These are phyloP conservation scores for Lachancea waltii DNA, from an alignment of 805 yeast species.

Conservation along the genomic window DNA sequence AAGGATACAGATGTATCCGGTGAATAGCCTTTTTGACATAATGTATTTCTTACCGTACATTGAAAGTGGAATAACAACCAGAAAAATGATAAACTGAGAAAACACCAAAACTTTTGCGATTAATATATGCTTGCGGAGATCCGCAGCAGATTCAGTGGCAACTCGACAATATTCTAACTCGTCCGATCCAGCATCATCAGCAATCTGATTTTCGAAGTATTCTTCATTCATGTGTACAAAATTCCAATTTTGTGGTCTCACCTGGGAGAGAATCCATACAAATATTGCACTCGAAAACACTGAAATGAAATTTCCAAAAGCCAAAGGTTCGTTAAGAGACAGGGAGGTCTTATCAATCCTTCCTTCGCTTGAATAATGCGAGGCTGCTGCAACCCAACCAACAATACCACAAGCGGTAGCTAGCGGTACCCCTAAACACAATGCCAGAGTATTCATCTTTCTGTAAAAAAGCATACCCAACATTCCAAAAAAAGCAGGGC, in stretches of 20 bases:
- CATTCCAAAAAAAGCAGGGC: slow-evolving; percentile 2
- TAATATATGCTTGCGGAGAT: background rate
- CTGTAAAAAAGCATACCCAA: background rate
- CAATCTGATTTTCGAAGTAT: background rate
- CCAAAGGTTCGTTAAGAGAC: background rate
- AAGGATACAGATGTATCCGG: slow-evolving; percentile 1
- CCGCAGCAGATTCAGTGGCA: background rate
- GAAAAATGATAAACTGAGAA: slow-evolving; percentile 1
- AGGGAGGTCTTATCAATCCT: slow-evolving; percentile 1
- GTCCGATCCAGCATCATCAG: slow-evolving; percentile 1
- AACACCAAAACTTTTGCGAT: background rate
- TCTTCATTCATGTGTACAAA: background rate
- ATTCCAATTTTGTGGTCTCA: background rate
- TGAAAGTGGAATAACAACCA: slow-evolving; percentile 2
- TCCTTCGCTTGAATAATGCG: slow-evolving; percentile 1
- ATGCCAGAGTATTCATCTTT: slow-evolving; percentile 1
- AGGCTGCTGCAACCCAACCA: slow-evolving; percentile 2
- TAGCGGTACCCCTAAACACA: background rate
- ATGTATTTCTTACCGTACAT: slow-evolving; percentile 4
- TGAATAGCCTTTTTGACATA: slow-evolving; percentile 1
- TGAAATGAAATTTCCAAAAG: slow-evolving; percentile 2
- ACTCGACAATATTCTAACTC: background rate
- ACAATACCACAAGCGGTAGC: slow-evolving; percentile 1
- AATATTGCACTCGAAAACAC: slow-evolving; percentile 1
- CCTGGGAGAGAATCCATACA: background rate